Conservation (phyloP, 805 yeast genomes). For the Candida koratica region DNA sequence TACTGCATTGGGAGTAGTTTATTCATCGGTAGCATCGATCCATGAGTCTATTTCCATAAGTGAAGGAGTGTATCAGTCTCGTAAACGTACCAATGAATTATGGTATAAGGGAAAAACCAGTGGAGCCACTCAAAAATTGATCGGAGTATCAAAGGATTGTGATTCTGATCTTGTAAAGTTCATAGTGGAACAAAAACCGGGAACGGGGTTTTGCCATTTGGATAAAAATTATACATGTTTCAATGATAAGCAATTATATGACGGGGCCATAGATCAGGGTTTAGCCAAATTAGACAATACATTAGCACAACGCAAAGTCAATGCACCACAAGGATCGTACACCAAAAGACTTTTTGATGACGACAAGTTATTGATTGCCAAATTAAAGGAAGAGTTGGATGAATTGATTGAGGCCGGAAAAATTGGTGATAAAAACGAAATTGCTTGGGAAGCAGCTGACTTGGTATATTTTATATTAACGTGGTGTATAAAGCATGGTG, state of each 20-base stretch:
- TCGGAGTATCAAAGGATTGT: slow-evolving; percentile 73
- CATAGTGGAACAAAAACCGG: slow-evolving; percentile 71
- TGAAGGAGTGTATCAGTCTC: slow-evolving; percentile 90
- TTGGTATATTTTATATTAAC: slow-evolving; percentile 56
- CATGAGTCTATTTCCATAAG: slow-evolving; percentile 73
- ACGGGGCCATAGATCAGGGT: slow-evolving; percentile 57
- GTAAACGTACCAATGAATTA: slow-evolving; percentile 70
- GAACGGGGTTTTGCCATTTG: slow-evolving; percentile 90
- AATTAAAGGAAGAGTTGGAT: slow-evolving; percentile 94
- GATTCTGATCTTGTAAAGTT: slow-evolving; percentile 90
- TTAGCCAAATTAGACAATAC: slow-evolving; percentile 64
- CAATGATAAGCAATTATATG: slow-evolving; percentile 35
- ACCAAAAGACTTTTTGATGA: slow-evolving; percentile 85
- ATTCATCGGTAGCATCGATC: slow-evolving; percentile 81
- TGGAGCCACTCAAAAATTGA: slow-evolving; percentile 86
- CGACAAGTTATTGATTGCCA: slow-evolving; percentile 69
- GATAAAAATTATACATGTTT: slow-evolving; percentile 74
- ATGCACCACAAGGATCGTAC: slow-evolving; percentile 92
- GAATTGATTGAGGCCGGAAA: slow-evolving; percentile 81
- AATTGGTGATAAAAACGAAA: slow-evolving; percentile 20
- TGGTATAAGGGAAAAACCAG: slow-evolving; percentile 97
- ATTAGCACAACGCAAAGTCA: slow-evolving; percentile 53
- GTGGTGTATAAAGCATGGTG: slow-evolving; percentile 65
- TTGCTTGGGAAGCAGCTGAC: slow-evolving; percentile 97
- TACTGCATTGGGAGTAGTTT: slow-evolving; percentile 75